Conservation (phyloP, 768 basidiomycete species). For the Suillus alpinus region DNA sequence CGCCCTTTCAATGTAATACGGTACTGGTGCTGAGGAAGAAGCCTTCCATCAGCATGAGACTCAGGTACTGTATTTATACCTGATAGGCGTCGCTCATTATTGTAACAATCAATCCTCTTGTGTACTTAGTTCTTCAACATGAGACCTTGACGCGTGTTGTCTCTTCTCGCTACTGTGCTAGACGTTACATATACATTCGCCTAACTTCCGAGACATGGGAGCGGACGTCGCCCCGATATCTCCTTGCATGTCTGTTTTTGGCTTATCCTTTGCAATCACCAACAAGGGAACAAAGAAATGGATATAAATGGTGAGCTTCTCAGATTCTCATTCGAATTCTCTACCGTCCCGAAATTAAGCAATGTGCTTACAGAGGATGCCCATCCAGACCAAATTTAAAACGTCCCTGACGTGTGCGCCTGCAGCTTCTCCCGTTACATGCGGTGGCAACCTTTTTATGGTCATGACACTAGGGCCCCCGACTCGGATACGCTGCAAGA, state of each 20-base stretch:
- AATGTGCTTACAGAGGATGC: slow-evolving; percentile 2
- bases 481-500: neutral
- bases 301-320: slow-evolving; percentile 1
- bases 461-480: neutral
- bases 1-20: neutral
- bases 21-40: neutral
- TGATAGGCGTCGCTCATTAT: neutral
- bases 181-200: neutral
- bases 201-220: neutral
- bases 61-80: neutral
- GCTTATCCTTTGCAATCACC: neutral
- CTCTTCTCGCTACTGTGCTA: neutral
- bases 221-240: neutral
- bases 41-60: neutral
- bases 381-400: neutral
- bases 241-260: neutral
- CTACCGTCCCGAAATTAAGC: neutral
- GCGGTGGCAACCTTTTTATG: neutral
- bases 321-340: too few relatives aligned
- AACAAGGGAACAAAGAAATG: neutral
- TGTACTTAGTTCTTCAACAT: neutral
- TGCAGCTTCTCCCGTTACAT: neutral
- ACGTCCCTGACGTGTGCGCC: neutral
- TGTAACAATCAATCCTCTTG: too few relatives aligned
- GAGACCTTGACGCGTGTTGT: neutral